Base-by-base conservation (phyloP, 345 rosid genomes). In the Isatis tinctoria region DNA sequence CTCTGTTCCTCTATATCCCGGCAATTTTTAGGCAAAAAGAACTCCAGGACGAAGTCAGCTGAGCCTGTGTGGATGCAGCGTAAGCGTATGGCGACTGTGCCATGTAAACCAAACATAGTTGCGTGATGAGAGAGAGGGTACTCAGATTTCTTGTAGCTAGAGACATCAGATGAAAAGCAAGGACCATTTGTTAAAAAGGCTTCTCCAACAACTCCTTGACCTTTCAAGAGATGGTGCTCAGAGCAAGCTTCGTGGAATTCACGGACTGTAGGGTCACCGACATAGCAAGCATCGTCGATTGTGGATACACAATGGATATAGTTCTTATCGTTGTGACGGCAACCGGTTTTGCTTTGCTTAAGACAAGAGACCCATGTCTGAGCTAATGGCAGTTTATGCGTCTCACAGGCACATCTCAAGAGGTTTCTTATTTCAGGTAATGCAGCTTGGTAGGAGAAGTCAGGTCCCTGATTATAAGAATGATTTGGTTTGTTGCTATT, bases 111-210 rank as follows among this genome's bases (percentile, higher is more conserved):
- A 72, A 91, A 91, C 88, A 95, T 86, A 69, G 82, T 87, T 8
- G 99, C 99, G 41, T 88, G 96, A 80, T 95, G 99, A 71, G 99
- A 85, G 33, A 95, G 96, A 53, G 99, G 97, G 78, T 91, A 95
- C 54, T 91, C 87, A 1, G 88, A 81, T 80, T 88, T 91, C 57
- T 80, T 73, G 40, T 69, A 78, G 70, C 82, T 82, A 36, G 99
- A 84, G 63, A 95, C 84, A 79, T 95, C 92, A 10, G 88, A 60
- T n/a, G 85, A 83, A 81, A 91, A 95, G 86, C 99, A 90, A 9
- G 97, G 97, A 65, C 90, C 86, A 72, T 91, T 95, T 2, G 99
- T 91, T 61, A 87, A 60, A 76, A 95, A 95, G 1, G 99, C 99
- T 82, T 74, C 74, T 53, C 99, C 99, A 7, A 80, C 96, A 60